phyloP scores from a whole-genome alignment of 2,329 filamentous ascomycete species.

The Leptodontidium sp. region DNA sequence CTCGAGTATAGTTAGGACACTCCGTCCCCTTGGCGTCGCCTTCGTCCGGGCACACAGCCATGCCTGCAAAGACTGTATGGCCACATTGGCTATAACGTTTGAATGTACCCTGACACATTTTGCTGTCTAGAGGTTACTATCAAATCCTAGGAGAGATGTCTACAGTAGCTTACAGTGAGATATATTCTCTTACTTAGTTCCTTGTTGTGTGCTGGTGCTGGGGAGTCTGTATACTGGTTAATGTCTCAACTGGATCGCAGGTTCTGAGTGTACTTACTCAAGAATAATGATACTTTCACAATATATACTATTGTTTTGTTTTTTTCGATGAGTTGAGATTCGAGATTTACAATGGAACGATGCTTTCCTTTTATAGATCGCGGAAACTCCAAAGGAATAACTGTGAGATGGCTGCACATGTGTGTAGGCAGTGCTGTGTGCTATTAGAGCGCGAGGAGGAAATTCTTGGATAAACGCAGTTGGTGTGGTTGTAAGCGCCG shows the following conservation, averaged over 20 bases:
- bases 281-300: not conserved
- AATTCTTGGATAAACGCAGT: not conserved
- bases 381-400: conserved; percentile 1
- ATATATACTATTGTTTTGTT: conserved; percentile 1
- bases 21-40: not conserved
- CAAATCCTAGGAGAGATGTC: not conserved
- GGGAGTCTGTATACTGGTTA: conserved; percentile 7
- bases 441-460: not conserved
- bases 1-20: not conserved
- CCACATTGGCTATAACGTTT: not conserved
- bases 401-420: not conserved
- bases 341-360: conserved; percentile 2
- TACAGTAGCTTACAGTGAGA: not conserved
- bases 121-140: conserved; percentile 6
- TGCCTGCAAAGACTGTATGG: not conserved
- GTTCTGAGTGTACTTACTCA: conserved; percentile 1
- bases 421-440: not conserved
- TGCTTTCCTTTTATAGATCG: conserved; percentile 3
- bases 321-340: conserved; percentile 1
- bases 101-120: conserved; percentile 2
- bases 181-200: conserved; percentile 1
- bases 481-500: not conserved
- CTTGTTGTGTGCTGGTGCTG: not conserved
- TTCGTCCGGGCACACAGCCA: not conserved
- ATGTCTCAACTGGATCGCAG: conserved; percentile 3